A percentile compares a stretch with the other conserved stretches of the same genome.
These are phyloP conservation scores for Penicillium paneum DNA, from an alignment of 2,329 filamentous ascomycete genomes.

Conservation along the genomic window DNA sequence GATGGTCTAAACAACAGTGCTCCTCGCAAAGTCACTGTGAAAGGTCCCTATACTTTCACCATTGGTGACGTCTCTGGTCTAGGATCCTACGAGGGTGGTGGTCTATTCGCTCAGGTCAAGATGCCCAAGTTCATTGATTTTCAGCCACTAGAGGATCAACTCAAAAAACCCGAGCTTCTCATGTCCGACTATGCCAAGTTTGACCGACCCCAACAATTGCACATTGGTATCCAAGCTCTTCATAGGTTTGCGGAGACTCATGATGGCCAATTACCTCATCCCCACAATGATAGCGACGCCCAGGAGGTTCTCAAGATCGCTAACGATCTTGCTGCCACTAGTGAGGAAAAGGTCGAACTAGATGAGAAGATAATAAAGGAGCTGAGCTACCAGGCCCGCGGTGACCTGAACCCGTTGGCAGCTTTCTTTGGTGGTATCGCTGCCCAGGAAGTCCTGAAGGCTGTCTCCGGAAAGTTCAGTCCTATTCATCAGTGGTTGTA, in stretches of 20 bases:
- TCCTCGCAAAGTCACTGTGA: conserved; percentile 87
- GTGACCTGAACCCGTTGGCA: conserved; percentile 87
- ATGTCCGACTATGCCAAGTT: conserved; percentile 98
- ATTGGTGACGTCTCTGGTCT: conserved; percentile 89
- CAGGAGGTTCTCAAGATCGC: conserved; percentile 71
- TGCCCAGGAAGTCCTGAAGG: conserved; percentile 93
- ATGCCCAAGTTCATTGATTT: conserved; percentile 95
- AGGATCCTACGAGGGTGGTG: conserved; percentile 82
- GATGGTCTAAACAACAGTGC: conserved; percentile 78
- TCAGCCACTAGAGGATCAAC: conserved; percentile 70
- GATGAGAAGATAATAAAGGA: conserved; percentile 92
- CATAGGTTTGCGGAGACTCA: conserved; percentile 78
- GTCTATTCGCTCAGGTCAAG: conserved; percentile 93
- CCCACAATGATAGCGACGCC: conserved; percentile 83
- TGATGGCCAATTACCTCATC: conserved; percentile 68
- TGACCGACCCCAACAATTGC: conserved; percentile 86
- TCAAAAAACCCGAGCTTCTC: conserved; percentile 84
- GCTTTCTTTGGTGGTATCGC: conserved; percentile 92
- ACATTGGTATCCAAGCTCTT: conserved; percentile 87
- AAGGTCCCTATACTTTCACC: conserved; percentile 94
- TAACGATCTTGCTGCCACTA: conserved; percentile 64
- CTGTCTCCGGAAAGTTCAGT: conserved; percentile 95
- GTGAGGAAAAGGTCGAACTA: conserved; percentile 72
- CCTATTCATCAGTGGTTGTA: conserved; percentile 96
- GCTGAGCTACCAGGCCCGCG: conserved; percentile 87